Evolutionary conservation across 176 grass and related monocot species (phyloP).

Genomic region (Alopecurus myosuroides): DNA sequence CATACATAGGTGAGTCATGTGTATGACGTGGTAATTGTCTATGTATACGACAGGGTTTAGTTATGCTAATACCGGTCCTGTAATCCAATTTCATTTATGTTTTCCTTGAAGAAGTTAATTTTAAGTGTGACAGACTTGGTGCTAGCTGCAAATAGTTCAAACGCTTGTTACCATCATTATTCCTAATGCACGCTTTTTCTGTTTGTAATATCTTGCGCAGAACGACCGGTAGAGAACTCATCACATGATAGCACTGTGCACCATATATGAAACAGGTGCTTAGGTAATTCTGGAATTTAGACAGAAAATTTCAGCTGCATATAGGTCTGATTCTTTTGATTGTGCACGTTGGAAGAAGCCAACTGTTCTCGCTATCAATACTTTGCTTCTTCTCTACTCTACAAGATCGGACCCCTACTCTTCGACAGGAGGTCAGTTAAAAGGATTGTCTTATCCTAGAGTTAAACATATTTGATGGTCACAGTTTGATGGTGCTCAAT

Average conservation of each 20-base stretch:
- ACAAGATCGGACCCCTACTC: constrained; percentile 67
- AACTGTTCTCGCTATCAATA: constrained; percentile 49
- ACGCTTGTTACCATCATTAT: background rate
- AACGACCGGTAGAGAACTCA: background rate
- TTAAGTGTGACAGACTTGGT: background rate
- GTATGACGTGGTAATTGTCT: background rate
- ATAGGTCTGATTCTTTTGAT: constrained; percentile 64
- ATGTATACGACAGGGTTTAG: background rate
- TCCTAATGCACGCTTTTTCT: constrained; percentile 1
- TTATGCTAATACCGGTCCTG: background rate
- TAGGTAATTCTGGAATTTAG: constrained; percentile 34
- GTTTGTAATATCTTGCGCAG: constrained; percentile 17
- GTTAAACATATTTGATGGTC: background rate
- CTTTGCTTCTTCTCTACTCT: constrained; percentile 74
- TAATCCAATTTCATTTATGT: constrained; percentile 5
- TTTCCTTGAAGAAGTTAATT: background rate
- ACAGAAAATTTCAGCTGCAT: constrained; percentile 69
- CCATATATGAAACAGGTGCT: constrained; percentile 38
- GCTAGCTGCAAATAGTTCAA: background rate
- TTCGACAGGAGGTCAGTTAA: constrained; percentile 71
- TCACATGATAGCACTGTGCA: background rate
- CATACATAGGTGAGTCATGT: background rate
- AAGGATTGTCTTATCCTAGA: background rate
- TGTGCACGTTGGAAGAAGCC: constrained; percentile 55
- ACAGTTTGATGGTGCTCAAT: background rate